Conservation (phyloP, 768 basidiomycete species). For the Podaxis rugospora region DNA sequence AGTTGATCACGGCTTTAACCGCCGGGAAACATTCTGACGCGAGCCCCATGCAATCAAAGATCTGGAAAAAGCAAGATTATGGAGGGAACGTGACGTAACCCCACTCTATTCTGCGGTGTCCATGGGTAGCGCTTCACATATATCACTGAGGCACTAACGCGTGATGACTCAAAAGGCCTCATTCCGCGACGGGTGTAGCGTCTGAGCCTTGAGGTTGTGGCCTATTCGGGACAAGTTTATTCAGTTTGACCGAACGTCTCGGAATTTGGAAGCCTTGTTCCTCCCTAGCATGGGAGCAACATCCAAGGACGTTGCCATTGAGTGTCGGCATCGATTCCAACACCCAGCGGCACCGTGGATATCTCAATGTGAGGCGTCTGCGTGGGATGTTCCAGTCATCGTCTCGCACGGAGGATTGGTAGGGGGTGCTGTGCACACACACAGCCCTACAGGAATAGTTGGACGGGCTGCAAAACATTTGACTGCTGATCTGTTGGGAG, state of each 20-base stretch:
- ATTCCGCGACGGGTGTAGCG: not conserved
- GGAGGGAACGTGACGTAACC: not conserved
- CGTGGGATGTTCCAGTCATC: not conserved
- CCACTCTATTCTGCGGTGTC: not conserved
- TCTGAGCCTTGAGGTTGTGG: not conserved
- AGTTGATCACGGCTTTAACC: slow-evolving; percentile 9
- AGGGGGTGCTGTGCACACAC: not conserved
- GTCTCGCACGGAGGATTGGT: not conserved
- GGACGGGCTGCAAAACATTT: not conserved
- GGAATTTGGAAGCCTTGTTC: not conserved
- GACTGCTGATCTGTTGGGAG: not conserved
- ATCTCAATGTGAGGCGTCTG: not conserved
- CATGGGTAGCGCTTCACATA: not conserved
- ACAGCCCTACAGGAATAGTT: not conserved
- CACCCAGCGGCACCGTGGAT: not conserved
- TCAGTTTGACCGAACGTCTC: not conserved
- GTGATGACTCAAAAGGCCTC: not conserved
- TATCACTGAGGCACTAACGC: not conserved
- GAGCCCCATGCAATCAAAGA: slow-evolving; percentile 1
- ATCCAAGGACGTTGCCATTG: not conserved
- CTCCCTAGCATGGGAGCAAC: not conserved
- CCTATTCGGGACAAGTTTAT: not conserved
- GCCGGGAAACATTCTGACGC: not conserved
- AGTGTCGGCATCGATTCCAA: not conserved
- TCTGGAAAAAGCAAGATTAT: slow-evolving; percentile 1